Base-by-base conservation (phyloP, 1,284 basidiomycete species). In the Moesziomyces sp. region DNA sequence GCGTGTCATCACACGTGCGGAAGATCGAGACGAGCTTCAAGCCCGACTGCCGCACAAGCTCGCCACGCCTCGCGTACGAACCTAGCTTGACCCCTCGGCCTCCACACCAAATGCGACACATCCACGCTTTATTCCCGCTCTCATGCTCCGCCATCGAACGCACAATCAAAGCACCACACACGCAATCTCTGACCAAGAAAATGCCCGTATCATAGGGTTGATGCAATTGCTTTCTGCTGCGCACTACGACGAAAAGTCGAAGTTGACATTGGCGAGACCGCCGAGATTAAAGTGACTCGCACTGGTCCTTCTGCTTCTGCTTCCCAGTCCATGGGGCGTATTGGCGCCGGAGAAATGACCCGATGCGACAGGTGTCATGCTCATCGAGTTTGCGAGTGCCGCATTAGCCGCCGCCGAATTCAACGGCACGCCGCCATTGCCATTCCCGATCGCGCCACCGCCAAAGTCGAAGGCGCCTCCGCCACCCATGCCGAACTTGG, bases 401-500 rank as follows among this genome's bases (percentile, higher is more conserved):
- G 69, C 69, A 10, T 19, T 58, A 0, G 66, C 71, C 1, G 71
- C 71, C 8, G 64, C 71, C 9, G 47, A 49, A 23, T 66, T 74
- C 21, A 64, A 38, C 28, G 71, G 71, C 2, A 74, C 66, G 0
- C 73, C 76, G 11, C 64, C 69, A 21, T 67, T 74, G 19, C 73
- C 76, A 24, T 74, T 74, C 1, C 58, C 75, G 26, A 68, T 70
- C 21, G 58, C 66, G 4, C 76, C 76, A 9, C 76, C 71, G 49
- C 58, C 75, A 51, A 76, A 73, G 38, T 68, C 77, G 28, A 75
- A 75, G 11, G 58, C 68, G 3, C 59, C 66, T 7, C 65, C 72
- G 21, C 76, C 71, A 19, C 72, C 72, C 72, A 74, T 74, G 14
- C 72, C 72, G n/a, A 74, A 74, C 52, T 71, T 74, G 44, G 72